Percentiles rank a stretch among this genome's conserved stretches.
These are phyloP conservation scores for Aureobasidium leucospermi DNA, from an alignment of 2,329 filamentous ascomycete species.

Conservation along the genomic window DNA sequence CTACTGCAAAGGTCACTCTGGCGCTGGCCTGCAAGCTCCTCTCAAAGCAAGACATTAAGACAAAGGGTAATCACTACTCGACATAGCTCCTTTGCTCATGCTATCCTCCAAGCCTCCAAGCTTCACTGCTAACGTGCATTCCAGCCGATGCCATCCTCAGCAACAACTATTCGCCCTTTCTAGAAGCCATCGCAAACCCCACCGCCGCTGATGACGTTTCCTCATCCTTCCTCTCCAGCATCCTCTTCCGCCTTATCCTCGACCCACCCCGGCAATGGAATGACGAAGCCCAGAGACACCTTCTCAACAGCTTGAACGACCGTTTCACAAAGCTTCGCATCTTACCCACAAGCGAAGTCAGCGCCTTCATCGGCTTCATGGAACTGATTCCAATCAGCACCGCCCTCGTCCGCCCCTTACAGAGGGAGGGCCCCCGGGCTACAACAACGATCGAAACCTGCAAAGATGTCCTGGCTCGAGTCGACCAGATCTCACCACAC, in stretches of 20 bases:
- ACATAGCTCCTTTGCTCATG: background rate
- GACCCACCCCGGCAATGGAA: slow-evolving; percentile 82
- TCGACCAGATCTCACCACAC: slow-evolving; percentile 61
- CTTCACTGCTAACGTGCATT: background rate
- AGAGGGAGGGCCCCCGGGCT: slow-evolving; percentile 64
- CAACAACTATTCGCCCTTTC: slow-evolving; percentile 68
- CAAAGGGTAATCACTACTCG: slow-evolving; percentile 61
- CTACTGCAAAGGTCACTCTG: slow-evolving; percentile 77
- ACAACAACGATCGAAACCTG: slow-evolving; percentile 68
- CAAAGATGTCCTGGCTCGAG: slow-evolving; percentile 50
- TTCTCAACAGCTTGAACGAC: slow-evolving; percentile 56
- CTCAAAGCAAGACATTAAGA: slow-evolving; percentile 72
- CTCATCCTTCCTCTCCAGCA: slow-evolving; percentile 64
- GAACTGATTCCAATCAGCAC: slow-evolving; percentile 52
- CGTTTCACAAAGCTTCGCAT: slow-evolving; percentile 60
- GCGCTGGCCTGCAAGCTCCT: slow-evolving; percentile 81
- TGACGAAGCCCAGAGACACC: slow-evolving; percentile 63
- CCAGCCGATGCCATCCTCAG: slow-evolving; percentile 84
- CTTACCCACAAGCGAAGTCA: slow-evolving; percentile 61
- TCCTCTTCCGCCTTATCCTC: slow-evolving; percentile 80
- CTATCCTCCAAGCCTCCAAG: background rate
- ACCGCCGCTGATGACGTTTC: slow-evolving; percentile 51
- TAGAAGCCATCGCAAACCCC: slow-evolving; percentile 65
- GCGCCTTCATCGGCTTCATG: slow-evolving; percentile 62
- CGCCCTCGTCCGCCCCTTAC: slow-evolving; percentile 58